These are phyloP conservation scores for Syzygium aromaticum DNA, from an alignment of 345 rosid genomes.

Conservation along the genomic window DNA sequence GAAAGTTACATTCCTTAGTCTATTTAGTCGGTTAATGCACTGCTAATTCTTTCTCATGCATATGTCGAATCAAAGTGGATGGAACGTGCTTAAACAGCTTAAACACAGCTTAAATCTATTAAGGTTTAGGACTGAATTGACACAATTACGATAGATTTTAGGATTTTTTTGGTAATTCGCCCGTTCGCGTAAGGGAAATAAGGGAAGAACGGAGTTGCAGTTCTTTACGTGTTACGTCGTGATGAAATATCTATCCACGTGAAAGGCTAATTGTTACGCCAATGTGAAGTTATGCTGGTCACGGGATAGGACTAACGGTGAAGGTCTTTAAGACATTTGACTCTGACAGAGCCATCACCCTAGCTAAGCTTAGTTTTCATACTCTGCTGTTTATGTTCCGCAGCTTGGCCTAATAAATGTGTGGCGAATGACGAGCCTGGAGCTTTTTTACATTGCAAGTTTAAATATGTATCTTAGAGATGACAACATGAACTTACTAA, in stretches of 20 bases:
- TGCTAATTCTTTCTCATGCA: neutral
- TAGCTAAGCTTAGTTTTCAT: neutral
- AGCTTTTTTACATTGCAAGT: neutral
- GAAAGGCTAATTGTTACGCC: neutral
- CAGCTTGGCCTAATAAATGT: neutral
- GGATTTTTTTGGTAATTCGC: too few species aligned
- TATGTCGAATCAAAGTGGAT: neutral
- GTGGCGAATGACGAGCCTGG: neutral
- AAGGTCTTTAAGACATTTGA: neutral
- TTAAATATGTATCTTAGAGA: neutral
- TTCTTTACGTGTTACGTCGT: neutral
- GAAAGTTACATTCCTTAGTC: neutral
- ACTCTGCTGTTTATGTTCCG: neutral
- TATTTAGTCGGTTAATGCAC: neutral
- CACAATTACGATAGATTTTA: too few species aligned
- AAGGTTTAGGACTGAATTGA: too few species aligned
- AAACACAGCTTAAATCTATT: neutral
- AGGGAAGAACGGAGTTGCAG: neutral
- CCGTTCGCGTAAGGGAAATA: neutral
- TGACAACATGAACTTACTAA: neutral
- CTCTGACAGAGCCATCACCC: neutral
- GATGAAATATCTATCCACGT: neutral
- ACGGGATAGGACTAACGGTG: neutral
- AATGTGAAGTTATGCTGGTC: neutral
- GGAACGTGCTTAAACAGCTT: neutral